Conservation (phyloP, 2,329 filamentous ascomycete species). For the Aspergillus flavus region DNA sequence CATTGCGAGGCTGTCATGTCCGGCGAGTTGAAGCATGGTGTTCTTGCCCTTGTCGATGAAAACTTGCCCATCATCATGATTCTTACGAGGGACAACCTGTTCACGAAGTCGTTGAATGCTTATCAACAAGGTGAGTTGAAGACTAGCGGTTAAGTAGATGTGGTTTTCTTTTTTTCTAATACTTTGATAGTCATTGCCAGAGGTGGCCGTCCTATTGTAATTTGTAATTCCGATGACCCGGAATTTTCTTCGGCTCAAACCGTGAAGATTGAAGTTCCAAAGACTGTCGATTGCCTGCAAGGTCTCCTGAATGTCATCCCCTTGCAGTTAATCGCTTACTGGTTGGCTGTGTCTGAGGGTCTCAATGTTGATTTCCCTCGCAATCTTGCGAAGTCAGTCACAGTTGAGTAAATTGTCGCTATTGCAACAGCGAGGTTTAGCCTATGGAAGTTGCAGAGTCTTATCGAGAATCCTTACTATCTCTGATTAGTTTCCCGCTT, state of each 20-base stretch:
- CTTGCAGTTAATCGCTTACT: constrained; percentile 97
- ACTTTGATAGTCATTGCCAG: constrained; percentile 78
- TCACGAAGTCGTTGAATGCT: constrained; percentile 98
- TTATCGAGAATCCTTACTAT: background rate
- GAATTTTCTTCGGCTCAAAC: constrained; percentile 89
- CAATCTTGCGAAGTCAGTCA: constrained; percentile 98
- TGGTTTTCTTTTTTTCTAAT: constrained; percentile 28
- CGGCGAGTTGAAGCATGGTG: constrained; percentile 98
- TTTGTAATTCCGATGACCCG: constrained; percentile 87
- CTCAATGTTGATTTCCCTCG: constrained; percentile 98
- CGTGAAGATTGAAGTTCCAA: constrained; percentile 95
- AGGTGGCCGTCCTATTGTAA: constrained; percentile 94
- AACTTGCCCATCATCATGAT: constrained; percentile 99
- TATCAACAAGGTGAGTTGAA: constrained; percentile 82
- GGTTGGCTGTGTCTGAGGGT: constrained; percentile 93
- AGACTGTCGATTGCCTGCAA: constrained; percentile 93
- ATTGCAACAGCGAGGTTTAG: background rate
- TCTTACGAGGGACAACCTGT: constrained; percentile 90
- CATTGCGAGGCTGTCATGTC: constrained; percentile 99
- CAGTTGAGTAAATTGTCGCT: constrained; percentile 75
- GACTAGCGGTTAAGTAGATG: constrained; percentile 11
- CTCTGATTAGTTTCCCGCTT: background rate
- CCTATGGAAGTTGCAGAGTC: background rate
- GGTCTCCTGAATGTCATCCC: constrained; percentile 97
- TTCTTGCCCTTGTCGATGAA: constrained; percentile 95